These are phyloP conservation scores for Scheffersomyces quercinus DNA, from an alignment of 1,139 yeast genomes.

Conservation along the genomic window DNA sequence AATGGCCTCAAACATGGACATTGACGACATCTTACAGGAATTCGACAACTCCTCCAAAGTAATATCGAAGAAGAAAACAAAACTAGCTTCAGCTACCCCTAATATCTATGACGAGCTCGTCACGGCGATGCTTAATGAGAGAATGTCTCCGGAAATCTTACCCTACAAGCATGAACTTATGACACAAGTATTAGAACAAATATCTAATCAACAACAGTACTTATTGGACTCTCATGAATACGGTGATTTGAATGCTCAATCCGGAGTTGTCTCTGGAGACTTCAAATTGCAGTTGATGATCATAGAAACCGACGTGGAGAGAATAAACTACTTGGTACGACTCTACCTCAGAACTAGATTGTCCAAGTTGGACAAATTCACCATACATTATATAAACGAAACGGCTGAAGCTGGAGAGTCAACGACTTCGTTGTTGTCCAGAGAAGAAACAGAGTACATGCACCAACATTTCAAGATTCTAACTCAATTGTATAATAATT, in stretches of 20 bases:
- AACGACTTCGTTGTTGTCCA: constrained; percentile 43
- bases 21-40: constrained; percentile 68
- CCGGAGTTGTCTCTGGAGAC: constrained; percentile 51
- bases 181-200: constrained; percentile 54
- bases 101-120: constrained; percentile 46
- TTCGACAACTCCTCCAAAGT: constrained; percentile 42
- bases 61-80: constrained; percentile 9
- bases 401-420: constrained; percentile 16
- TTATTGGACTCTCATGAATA: constrained; percentile 61
- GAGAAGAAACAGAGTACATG: constrained; percentile 59
- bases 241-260: constrained; percentile 42
- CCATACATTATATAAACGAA: constrained; percentile 52
- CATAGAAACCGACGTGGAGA: constrained; percentile 87
- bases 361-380: constrained; percentile 66
- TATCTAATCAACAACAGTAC: constrained; percentile 70
- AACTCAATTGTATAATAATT: constrained; percentile 62
- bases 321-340: constrained; percentile 77
- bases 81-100: constrained; percentile 11
- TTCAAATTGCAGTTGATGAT: constrained; percentile 79
- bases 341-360: constrained; percentile 79
- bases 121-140: constrained; percentile 79
- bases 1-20: constrained; percentile 39
- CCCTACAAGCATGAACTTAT: constrained; percentile 67
- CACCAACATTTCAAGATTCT: constrained; percentile 63
- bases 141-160: constrained; percentile 80